Base-by-base conservation (phyloP, 2,329 filamentous ascomycete species). In the Geoglossum cookeanum region DNA sequence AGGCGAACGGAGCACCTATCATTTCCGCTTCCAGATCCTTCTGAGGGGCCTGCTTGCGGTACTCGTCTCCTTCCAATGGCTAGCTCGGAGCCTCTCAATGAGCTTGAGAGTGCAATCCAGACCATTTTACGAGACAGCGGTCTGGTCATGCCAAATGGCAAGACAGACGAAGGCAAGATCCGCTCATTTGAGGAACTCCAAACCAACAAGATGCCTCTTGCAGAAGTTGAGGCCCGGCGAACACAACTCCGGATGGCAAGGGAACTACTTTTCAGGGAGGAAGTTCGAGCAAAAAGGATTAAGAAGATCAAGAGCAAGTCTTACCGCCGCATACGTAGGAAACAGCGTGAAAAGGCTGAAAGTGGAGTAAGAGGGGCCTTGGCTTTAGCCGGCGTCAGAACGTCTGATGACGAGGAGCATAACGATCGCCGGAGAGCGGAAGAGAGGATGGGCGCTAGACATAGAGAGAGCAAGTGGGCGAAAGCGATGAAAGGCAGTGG, bases 231-330 rank as follows among this genome's bases (percentile, higher is more conserved):
- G 67, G 84, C 83, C 53, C 77, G 87, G 29, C 77, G 83, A 58
- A 81, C 83, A 53, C 81, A 90, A 65, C 78, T 91, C 58, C 83
- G 92, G 11, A 83, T 82, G 68, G 82, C 87, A 61, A 78, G 92
- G 62, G 91, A 97, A 64, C 72, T 95, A 6, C 78, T 91, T 62
- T 95, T 94, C 64, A 79, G 90, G 9, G 91, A 97, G 70, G 85
- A 94, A 65, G 83, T 89, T 48, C 84, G 89, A 58, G 80, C 89
- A 6, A 94, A 90, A 71, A 84, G 92, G 29, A 88, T 98, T 71
- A 95, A 96, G 73, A 97, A 97, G 75, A 98, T 98, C 73, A 98
- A 98, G 76, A 94, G 87, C 68, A 98, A 96, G 69, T 80, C 89
- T 0, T 98, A 94, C 68, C 86, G 91, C 57, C 84, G 90, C 49